These are phyloP conservation scores for Schoenoplectus triqueter DNA, from an alignment of 202 grass and related monocot species.

Conservation along the genomic window DNA sequence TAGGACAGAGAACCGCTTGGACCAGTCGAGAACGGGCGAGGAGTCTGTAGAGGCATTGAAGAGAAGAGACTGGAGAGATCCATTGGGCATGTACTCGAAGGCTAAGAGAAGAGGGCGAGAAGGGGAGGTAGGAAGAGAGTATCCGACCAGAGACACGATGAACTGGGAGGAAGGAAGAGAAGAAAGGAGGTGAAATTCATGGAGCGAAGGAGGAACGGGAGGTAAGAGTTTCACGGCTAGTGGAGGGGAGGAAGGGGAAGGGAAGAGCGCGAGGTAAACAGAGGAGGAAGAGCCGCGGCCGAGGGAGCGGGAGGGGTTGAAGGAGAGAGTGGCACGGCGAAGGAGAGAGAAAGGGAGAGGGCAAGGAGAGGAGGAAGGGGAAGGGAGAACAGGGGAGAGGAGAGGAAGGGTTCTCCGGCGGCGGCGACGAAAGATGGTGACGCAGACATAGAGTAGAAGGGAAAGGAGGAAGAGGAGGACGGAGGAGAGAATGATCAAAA, in stretches of 20 bases:
- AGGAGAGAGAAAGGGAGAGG: slow-evolving; percentile 60
- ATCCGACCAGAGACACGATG: slow-evolving; percentile 67
- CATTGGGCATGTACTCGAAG: slow-evolving; percentile 79
- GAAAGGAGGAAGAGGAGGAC: slow-evolving; percentile 29
- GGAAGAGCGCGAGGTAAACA: slow-evolving; percentile 75
- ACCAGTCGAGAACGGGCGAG: slow-evolving; percentile 45
- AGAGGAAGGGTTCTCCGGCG: slow-evolving; percentile 26
- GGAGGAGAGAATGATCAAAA: slow-evolving; percentile 10
- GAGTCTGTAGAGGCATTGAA: slow-evolving; percentile 35
- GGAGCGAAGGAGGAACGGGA: slow-evolving; percentile 42
- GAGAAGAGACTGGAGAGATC: slow-evolving; percentile 73
- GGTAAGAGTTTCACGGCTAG: slow-evolving; percentile 58
- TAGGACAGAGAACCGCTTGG: slow-evolving; percentile 55
- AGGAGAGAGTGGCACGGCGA: slow-evolving; percentile 63
- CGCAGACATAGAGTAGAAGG: slow-evolving; percentile 35
- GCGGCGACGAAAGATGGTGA: neutral
- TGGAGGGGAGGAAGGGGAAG: slow-evolving; percentile 35
- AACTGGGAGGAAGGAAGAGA: slow-evolving; percentile 58
- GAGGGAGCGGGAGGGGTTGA: slow-evolving; percentile 73
- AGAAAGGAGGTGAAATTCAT: slow-evolving; percentile 78
- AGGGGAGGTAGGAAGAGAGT: slow-evolving; percentile 45
- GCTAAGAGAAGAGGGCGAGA: slow-evolving; percentile 55
- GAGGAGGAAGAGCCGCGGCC: slow-evolving; percentile 78
- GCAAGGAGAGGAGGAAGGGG: slow-evolving; percentile 30
- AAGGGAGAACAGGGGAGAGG: slow-evolving; percentile 22